phyloP scores from a whole-genome alignment of 495 filamentous ascomycete genomes.

The Hyaloscypha variabilis region DNA sequence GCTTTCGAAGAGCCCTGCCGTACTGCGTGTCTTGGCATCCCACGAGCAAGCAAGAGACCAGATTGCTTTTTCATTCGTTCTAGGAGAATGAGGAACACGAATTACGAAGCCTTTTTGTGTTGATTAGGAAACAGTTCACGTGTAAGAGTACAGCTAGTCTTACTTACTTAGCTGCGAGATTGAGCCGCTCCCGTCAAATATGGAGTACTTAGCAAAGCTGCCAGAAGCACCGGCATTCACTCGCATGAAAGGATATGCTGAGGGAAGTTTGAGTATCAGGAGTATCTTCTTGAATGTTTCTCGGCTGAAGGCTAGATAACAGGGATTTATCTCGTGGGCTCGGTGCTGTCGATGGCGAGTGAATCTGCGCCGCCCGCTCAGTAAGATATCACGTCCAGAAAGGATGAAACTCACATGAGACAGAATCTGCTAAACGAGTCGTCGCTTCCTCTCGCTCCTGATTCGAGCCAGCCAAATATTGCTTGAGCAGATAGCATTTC shows the following conservation, averaged over 20 bases:
- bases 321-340: slow-evolving; percentile 3
- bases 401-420: too few relatives aligned
- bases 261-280: neutral
- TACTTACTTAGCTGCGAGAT: neutral
- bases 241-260: slow-evolving; percentile 7
- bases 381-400: too few relatives aligned
- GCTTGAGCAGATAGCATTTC: neutral
- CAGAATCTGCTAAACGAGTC: too few relatives aligned
- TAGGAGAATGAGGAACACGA: slow-evolving; percentile 8
- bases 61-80: slow-evolving; percentile 4
- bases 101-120: slow-evolving; percentile 2
- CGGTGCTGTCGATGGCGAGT: slow-evolving; percentile 7
- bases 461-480: too few relatives aligned
- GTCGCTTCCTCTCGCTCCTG: too few relatives aligned
- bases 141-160: neutral
- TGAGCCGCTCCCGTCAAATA: neutral
- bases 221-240: slow-evolving; percentile 1
- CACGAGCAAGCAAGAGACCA: slow-evolving; percentile 12
- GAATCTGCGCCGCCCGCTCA: neutral
- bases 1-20: slow-evolving; percentile 1
- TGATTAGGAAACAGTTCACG: neutral
- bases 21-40: neutral
- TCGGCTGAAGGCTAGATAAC: neutral
- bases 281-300: neutral
- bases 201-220: neutral